These are phyloP conservation scores for Suhomyces bribrorum DNA, from an alignment of 1,139 yeast genomes.

Conservation along the genomic window DNA sequence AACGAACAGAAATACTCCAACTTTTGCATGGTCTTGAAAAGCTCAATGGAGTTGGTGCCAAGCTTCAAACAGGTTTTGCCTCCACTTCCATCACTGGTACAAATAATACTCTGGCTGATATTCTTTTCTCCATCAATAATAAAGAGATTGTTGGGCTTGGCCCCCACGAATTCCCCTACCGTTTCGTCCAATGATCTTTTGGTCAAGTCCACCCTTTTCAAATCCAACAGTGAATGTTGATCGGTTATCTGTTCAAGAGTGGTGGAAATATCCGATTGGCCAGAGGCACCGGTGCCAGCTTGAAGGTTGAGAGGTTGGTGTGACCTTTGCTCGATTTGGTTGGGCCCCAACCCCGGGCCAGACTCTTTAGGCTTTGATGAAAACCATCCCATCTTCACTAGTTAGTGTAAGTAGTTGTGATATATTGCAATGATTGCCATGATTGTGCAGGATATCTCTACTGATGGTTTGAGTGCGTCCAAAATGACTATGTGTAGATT, in stretches of 20 bases:
- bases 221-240: constrained; percentile 15
- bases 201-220: constrained; percentile 14
- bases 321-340: constrained; percentile 38
- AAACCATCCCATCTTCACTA: constrained; percentile 28
- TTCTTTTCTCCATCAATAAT: constrained; percentile 49
- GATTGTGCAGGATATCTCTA: no score
- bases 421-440: no score
- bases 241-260: constrained; percentile 38
- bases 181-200: constrained; percentile 8
- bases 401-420: neutral
- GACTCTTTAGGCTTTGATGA: constrained; percentile 14
- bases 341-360: constrained; percentile 9
- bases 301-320: constrained; percentile 31
- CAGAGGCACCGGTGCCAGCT: constrained; percentile 1
- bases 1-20: constrained; percentile 48
- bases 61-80: constrained; percentile 50
- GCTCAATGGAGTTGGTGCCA: constrained; percentile 37
- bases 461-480: neutral
- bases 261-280: constrained; percentile 33
- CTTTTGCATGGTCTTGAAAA: constrained; percentile 49
- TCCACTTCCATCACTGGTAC: constrained; percentile 41
- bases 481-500: no score
- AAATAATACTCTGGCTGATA: constrained; percentile 41
- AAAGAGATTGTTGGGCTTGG: constrained; percentile 37
- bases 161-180: constrained; percentile 24